Conservation (phyloP, 768 basidiomycete species). For the Trametes cingulata region DNA sequence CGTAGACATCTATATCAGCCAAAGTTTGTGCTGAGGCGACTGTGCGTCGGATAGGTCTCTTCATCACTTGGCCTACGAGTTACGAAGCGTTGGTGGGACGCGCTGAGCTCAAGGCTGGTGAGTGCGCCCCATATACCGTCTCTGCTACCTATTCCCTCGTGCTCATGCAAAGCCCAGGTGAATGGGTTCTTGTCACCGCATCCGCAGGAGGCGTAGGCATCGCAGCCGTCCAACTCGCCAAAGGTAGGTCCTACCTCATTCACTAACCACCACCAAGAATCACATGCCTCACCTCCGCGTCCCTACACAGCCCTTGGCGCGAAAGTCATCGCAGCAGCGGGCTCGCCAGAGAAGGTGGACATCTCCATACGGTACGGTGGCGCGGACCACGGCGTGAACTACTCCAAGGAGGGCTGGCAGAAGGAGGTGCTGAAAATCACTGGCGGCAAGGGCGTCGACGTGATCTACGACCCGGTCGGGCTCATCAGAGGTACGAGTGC, state of each 20-base stretch:
- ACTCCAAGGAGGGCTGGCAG: slow-evolving; percentile 81
- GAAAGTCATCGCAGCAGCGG: slow-evolving; percentile 92
- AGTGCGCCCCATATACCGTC: slow-evolving; percentile 14
- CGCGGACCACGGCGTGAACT: slow-evolving; percentile 83
- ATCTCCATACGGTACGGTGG: slow-evolving; percentile 75
- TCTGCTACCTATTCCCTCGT: background rate
- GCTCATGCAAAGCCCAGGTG: slow-evolving; percentile 47
- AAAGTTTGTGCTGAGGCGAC: background rate
- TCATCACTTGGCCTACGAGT: slow-evolving; percentile 89
- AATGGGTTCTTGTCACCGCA: slow-evolving; percentile 91
- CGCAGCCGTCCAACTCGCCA: slow-evolving; percentile 89
- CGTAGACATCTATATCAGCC: slow-evolving; percentile 21
- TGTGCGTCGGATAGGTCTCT: slow-evolving; percentile 52
- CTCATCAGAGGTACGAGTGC: slow-evolving; percentile 55
- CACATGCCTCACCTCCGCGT: background rate
- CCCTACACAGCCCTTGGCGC: slow-evolving; percentile 71
- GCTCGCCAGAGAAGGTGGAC: slow-evolving; percentile 76
- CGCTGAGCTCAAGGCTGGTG: slow-evolving; percentile 76
- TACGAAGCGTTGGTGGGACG: slow-evolving; percentile 90
- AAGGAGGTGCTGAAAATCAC: slow-evolving; percentile 86
- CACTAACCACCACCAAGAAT: background rate
- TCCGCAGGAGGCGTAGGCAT: slow-evolving; percentile 97
- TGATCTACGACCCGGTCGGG: slow-evolving; percentile 87
- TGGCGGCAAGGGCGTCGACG: slow-evolving; percentile 79
- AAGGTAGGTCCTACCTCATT: slow-evolving; percentile 50